Evolutionary conservation across 139 green algal species (phyloP), one percentile per base, ranked within the genome.

Genomic region (Trebouxia sp.): DNA sequence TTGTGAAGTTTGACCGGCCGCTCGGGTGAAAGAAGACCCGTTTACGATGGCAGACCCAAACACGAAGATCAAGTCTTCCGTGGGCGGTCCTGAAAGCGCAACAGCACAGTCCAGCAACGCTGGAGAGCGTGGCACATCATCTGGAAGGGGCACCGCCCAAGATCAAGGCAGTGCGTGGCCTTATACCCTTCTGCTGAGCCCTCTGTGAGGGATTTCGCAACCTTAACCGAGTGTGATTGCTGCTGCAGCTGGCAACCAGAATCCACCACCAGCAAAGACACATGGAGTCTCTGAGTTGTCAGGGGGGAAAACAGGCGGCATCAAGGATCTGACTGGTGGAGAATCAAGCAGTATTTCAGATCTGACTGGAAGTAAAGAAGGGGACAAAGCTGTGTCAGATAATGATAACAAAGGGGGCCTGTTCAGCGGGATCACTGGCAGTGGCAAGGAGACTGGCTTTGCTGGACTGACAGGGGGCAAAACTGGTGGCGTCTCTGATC

Each of bases 41-140:
- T n/a, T n/a, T n/a, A n/a, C n/a, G n/a, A 72, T 72, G 62, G 62
- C 62, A 28, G 62, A 72, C 43, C 62, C 62, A 12, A 72, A 72
- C 24, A 41, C 32, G 32, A 72, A 72, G 28, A 37, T 72, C 14
- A 37, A 72, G 4, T 22, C 32, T 11, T 43, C 62, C 42, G 62
- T 72, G 32, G 62, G 62, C 43, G 62, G 62, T 72, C 35, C 35
- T 8, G 62, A 72, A 37, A 72, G 62, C 35, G 62, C 62, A n/a
- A 72, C 62, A 10, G 62, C 62, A 72, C 62, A 72, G 62, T 72
- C 62, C 8, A 72, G 62, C 35, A 72, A 72, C 20, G 62, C 32
- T 14, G 62, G 62, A 1, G 35, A 45, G 15, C 32, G 35, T 26
- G 62, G 62, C 5, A 72, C 62, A 5, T 45, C 32, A 11, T 32